Base-by-base conservation (phyloP, 2,329 filamentous ascomycete species). In the Xylariaceae sp. region DNA sequence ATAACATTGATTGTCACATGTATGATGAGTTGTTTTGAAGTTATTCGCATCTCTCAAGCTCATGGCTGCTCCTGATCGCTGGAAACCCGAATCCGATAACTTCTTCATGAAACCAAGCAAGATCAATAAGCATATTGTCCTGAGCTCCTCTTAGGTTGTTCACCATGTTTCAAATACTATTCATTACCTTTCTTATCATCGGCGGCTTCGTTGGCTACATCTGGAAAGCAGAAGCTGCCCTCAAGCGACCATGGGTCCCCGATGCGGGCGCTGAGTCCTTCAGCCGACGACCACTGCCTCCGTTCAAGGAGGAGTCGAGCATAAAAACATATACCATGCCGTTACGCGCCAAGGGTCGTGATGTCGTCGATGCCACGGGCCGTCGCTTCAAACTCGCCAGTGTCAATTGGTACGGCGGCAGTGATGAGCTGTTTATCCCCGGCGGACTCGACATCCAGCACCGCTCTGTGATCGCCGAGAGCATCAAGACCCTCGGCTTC, bases 341-440 rank as follows among this genome's bases (percentile, higher is more conserved):
- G 13, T 74, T 89, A 48, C 79, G 77, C 54, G 85, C 86, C 1
- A 72, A 73, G 34, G 86, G 86, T 4, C 80, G 86, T 49, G 70
- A 87, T 63, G 78, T 89, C 34, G 77, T 88, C 56, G 86, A 88
- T 72, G 73, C 77, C 7, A 68, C 74, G 1, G 82, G 80, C 45
- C 76, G 78, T 35, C 79, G 84, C 35, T 83, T 85, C 72, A 86
- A 85, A 74, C 76, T 89, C 6, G 74, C 82, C 15, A 85, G 82
- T 17, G 77, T 88, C 68, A 89, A 89, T 73, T 89, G 86, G 86
- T 89, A 89, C 69, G 86, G 87, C 39, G 86, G 82, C 2, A 87
- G 84, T 68, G 86, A 89, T 67, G 81, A 87, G 74, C 76, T 83
- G 57, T 88, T 86, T 66, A 79, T 88, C 9, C 79, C 83, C 0